These are phyloP conservation scores for Chrysosporium queenslandicum DNA, from an alignment of 2,329 filamentous ascomycete genomes.

Conservation along the genomic window DNA sequence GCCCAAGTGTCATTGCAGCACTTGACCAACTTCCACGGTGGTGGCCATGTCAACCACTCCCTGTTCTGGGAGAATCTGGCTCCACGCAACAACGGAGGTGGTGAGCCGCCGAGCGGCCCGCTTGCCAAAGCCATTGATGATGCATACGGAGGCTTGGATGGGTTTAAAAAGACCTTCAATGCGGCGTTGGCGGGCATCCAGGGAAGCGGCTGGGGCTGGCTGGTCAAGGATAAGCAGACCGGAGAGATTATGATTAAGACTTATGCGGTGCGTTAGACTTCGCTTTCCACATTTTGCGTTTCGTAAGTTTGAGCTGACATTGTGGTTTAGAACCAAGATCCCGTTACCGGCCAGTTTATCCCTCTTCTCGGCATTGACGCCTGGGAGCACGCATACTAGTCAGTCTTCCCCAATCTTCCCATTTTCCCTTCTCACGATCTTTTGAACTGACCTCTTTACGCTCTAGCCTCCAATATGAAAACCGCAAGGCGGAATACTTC, in stretches of 20 bases:
- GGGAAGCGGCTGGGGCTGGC: conserved; percentile 55
- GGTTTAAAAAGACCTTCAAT: conserved; percentile 55
- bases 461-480: conserved; percentile 74
- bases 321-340: conserved; percentile 61
- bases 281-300: not conserved
- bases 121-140: conserved; percentile 50
- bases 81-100: conserved; percentile 51
- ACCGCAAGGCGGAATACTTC: conserved; percentile 95
- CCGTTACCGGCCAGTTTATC: conserved; percentile 70
- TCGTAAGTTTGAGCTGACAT: not conserved
- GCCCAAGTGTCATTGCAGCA: conserved; percentile 51
- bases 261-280: conserved; percentile 45
- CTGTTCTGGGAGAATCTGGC: conserved; percentile 61
- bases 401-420: conserved; percentile 26
- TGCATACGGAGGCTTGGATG: conserved; percentile 49
- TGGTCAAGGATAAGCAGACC: conserved; percentile 53
- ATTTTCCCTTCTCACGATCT: not conserved
- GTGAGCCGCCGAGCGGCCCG: conserved; percentile 51
- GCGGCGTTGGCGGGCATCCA: conserved; percentile 54
- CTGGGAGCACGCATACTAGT: conserved; percentile 94
- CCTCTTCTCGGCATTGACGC: conserved; percentile 85
- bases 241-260: conserved; percentile 50
- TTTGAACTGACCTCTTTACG: conserved; percentile 1
- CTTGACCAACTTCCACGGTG: conserved; percentile 55
- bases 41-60: conserved; percentile 53